Percentiles rank a stretch among this genome's conserved stretches.
These are phyloP conservation scores for Colletotrichum caudatum DNA, from an alignment of 2,329 filamentous ascomycete species.

Conservation along the genomic window DNA sequence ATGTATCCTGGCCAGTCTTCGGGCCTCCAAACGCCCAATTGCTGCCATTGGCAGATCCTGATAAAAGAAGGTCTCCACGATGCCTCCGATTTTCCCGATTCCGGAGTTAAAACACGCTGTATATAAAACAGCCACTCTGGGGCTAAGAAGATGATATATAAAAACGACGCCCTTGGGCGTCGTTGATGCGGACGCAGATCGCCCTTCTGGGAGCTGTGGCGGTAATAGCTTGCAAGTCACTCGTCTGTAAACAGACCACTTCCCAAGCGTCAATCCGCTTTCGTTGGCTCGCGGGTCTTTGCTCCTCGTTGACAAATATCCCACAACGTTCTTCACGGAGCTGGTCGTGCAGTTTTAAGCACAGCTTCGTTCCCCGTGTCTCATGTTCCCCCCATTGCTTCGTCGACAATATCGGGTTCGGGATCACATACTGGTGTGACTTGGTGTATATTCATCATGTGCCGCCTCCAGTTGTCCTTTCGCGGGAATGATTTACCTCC, in stretches of 20 bases:
- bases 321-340: not conserved
- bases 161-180: conserved; percentile 21
- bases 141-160: not conserved
- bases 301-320: not conserved
- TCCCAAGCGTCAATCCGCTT: conserved; percentile 25
- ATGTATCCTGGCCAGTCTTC: conserved; percentile 25
- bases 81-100: not conserved
- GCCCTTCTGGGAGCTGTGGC: not conserved
- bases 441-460: conserved; percentile 71
- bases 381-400: conserved; percentile 39
- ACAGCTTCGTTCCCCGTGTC: not conserved
- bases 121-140: conserved; percentile 18
- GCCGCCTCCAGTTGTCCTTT: conserved; percentile 73
- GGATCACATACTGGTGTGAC: conserved; percentile 45
- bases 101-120: conserved; percentile 6
- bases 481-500: conserved; percentile 70
- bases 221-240: conserved; percentile 30
- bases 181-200: not conserved
- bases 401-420: conserved; percentile 44
- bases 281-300: not conserved
- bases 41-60: conserved; percentile 10
- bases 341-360: not conserved
- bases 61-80: conserved; percentile 21
- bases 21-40: conserved; percentile 33
- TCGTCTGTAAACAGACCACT: conserved; percentile 27